Base-by-base conservation (phyloP, 148 eudicot genomes). In the Heliosperma pusillum region DNA sequence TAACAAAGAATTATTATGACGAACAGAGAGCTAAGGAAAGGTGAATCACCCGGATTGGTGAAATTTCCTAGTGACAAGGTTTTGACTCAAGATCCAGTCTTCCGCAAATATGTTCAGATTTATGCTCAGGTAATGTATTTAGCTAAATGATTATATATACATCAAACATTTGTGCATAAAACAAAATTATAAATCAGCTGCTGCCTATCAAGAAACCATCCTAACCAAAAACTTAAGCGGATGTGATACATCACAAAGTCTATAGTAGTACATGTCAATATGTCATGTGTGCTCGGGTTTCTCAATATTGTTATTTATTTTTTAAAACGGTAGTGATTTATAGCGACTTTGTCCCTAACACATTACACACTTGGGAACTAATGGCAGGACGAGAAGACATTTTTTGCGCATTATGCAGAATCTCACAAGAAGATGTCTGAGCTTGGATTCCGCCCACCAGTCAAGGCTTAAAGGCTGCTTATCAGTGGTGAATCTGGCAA, bases 341-440 rank as follows among this genome's bases (percentile, higher is more conserved):
- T n/a, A n/a, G n/a, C n/a, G n/a, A n/a, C n/a, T n/a, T n/a, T n/a
- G n/a, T n/a, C n/a, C n/a, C n/a, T n/a, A n/a, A n/a, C n/a, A n/a
- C n/a, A n/a, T n/a, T n/a, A n/a, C n/a, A n/a, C n/a, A 50, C 24
- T 36, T 10, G 60, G 60, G 24, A 52, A 15, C 6, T 19, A 44
- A 21, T 57, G 65, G 71, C 87, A 91, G 98, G 97, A 93, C 55
- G 90, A 91, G 63, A 87, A 87, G 24, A 83, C 86, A 42, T 93
- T 93, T 78, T 93, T 93, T 63, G 74, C 66, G 74, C 95, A 91
- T 75, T 93, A 93, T 71, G 95, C 95, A 19, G 87, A 77, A 50
- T 88, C 98, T 69, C 98, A 91, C 88, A 91, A 91, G 87, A 93
- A 88, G 82, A 83, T 91, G 55, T 93, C 98, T 0, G 91, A 91